Percentiles rank a stretch among this genome's conserved stretches.
Evolutionary conservation across 345 rosid genomes (phyloP).

Genomic region (Anacardium occidentale): DNA sequence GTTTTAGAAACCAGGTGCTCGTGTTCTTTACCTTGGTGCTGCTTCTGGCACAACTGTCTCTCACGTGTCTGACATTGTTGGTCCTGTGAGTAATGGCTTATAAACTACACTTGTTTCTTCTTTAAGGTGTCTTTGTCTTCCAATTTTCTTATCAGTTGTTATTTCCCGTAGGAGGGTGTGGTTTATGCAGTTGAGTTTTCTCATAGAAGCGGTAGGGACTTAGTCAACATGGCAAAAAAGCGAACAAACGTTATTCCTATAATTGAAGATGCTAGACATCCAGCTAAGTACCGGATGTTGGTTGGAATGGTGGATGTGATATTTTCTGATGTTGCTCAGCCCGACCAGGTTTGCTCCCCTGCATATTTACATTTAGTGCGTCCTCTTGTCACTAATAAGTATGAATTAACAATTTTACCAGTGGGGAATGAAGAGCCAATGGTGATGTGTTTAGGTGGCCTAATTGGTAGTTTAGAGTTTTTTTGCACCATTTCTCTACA

Average conservation of each 20-base stretch:
- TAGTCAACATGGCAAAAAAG: constrained; percentile 99
- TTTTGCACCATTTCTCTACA: neutral
- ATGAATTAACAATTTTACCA: neutral
- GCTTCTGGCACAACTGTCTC: constrained; percentile 99
- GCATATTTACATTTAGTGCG: neutral
- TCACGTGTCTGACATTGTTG: constrained; percentile 94
- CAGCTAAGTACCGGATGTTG: constrained; percentile 92
- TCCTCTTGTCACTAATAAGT: no score
- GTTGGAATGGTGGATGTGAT: constrained; percentile 99
- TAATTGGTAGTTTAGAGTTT: neutral
- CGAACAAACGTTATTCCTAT: constrained; percentile 90
- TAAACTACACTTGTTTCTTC: neutral
- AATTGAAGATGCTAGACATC: constrained; percentile 99
- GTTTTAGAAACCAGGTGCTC: constrained; percentile 85
- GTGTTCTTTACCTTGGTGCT: constrained; percentile 95
- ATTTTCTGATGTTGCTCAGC: constrained; percentile 99
- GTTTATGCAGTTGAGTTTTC: constrained; percentile 98
- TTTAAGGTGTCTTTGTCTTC: neutral
- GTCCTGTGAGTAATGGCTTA: constrained; percentile 61
- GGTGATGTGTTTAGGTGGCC: neutral
- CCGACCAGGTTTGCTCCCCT: constrained; percentile 77
- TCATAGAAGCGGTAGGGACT: constrained; percentile 93
- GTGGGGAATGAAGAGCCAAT: neutral
- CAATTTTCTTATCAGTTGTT: neutral
- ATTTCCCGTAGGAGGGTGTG: constrained; percentile 55